Evolutionary conservation across 495 filamentous ascomycete genomes (phyloP), one percentile per base, ranked within the genome.

Genomic region (Podospora anserina): DNA sequence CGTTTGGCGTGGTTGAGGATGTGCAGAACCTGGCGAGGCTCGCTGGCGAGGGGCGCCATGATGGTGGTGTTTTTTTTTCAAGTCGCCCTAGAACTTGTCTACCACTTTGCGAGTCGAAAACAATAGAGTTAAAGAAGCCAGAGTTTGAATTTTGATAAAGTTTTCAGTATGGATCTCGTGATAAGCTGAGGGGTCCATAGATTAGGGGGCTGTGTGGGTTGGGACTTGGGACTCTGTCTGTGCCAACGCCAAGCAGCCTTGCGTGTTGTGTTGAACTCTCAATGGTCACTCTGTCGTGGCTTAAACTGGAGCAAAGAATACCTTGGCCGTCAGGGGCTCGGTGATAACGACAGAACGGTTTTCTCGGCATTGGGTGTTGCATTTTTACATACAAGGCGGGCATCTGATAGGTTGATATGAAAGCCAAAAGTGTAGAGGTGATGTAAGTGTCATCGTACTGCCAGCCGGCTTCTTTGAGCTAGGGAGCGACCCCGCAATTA

Each of bases 41-140:
- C 82, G 34, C 39, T 78, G 32, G 76, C 80, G 27, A 81, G 77
- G 53, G 81, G 82, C 59, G 82, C 81, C 82, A 84, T 84, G 32
- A 23, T 64, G 23, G 39, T 56, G 63, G 32, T 18, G 39, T 49
- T 49, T 49, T 49, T 11, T 49, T 49, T 49, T 6, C 7, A 49
- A 18, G 39, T 49, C 39, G 39, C 39, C 39, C 39, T 49, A 49
- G 9, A 49, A 49, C 39, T 49, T 49, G 39, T 49, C 39, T 16
- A 49, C 39, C 39, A 49, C 39, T 13, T 49, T 49, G 39, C 39
- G 13, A 16, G 3, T 11, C 9, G 39, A 49, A 49, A 13, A 49
- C 13, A 13, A 16, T 49, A 11, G 39, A 49, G 2, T 6, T 4
- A 32, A 32, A 32, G 30, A 32, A 49, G 39, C 2, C 13, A 49